These are phyloP conservation scores for Candida mattraensis DNA, from an alignment of 805 yeast genomes.

Conservation along the genomic window DNA sequence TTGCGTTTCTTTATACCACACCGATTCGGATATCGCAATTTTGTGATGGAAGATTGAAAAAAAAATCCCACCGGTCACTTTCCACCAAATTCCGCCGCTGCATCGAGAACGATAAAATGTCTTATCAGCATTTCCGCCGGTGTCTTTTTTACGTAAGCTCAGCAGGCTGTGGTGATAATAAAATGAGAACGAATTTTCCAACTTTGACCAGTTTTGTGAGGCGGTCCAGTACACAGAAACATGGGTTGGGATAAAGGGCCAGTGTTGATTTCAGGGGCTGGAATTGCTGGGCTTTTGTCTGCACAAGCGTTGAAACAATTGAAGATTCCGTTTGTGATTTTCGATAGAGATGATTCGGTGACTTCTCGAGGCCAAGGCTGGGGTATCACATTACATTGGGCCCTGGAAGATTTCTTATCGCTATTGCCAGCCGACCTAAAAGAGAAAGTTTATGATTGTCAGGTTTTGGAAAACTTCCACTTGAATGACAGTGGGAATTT, in stretches of 20 bases:
- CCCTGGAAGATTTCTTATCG: conserved; percentile 24
- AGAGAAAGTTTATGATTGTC: conserved; percentile 25
- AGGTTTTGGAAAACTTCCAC: conserved; percentile 31
- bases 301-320: conserved; percentile 31
- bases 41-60: too few relatives aligned
- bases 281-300: conserved; percentile 24
- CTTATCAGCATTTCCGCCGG: too few relatives aligned
- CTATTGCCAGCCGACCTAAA: conserved; percentile 26
- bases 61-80: too few relatives aligned
- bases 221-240: too few relatives aligned
- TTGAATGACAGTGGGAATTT: conserved; percentile 30
- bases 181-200: too few relatives aligned
- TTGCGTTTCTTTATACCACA: too few relatives aligned
- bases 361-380: conserved; percentile 32
- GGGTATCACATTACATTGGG: conserved; percentile 37
- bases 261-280: conserved; percentile 26
- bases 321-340: conserved; percentile 25
- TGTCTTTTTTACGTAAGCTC: too few relatives aligned
- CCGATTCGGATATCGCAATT: too few relatives aligned
- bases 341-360: conserved; percentile 30
- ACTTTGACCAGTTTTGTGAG: too few relatives aligned
- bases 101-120: too few relatives aligned
- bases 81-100: too few relatives aligned
- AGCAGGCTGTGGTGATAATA: too few relatives aligned
- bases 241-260: conserved; percentile 20